A percentile compares a stretch with the other conserved stretches of the same genome.
These are phyloP conservation scores for Ogataea angusta DNA, from an alignment of 805 yeast species.

Conservation along the genomic window DNA sequence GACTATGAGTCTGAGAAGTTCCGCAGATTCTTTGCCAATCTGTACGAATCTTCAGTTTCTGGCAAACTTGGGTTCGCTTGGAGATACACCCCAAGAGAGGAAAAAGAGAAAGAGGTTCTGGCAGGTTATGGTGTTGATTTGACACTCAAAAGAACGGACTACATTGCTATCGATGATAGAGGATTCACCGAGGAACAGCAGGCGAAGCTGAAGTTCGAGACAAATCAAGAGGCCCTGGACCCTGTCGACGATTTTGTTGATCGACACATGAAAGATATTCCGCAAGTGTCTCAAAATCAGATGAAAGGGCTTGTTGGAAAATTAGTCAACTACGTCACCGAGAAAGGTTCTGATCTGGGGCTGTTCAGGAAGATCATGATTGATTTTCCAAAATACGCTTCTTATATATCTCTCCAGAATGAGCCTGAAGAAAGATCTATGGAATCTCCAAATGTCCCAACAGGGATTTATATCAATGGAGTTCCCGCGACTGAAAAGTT, in stretches of 20 bases:
- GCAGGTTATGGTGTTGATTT: conserved; percentile 68
- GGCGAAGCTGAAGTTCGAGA: conserved; percentile 25
- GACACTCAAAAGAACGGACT: conserved; percentile 63
- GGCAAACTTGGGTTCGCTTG: conserved; percentile 73
- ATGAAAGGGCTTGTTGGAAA: conserved; percentile 39
- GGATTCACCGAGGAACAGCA: conserved; percentile 33
- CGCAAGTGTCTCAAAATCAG: conserved; percentile 31
- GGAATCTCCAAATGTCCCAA: conserved; percentile 15
- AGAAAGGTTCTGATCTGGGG: conserved; percentile 33
- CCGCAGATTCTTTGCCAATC: conserved; percentile 51
- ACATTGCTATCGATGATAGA: conserved; percentile 62
- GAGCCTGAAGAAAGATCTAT: conserved; percentile 8
- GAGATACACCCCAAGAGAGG: conserved; percentile 55
- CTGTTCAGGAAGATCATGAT: conserved; percentile 39
- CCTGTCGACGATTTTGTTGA: conserved; percentile 17
- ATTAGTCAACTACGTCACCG: conserved; percentile 38
- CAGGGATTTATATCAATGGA: conserved; percentile 70
- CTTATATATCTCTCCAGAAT: conserved; percentile 32
- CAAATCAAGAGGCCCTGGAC: not conserved
- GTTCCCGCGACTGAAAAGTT: conserved; percentile 48
- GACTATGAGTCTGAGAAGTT: conserved; percentile 51
- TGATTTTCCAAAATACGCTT: conserved; percentile 55
- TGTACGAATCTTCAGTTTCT: conserved; percentile 54
- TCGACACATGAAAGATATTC: conserved; percentile 29
- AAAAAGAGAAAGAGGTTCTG: conserved; percentile 30